Evolutionary conservation across 495 filamentous ascomycete genomes (phyloP).

Genomic region (Zalerion maritima): DNA sequence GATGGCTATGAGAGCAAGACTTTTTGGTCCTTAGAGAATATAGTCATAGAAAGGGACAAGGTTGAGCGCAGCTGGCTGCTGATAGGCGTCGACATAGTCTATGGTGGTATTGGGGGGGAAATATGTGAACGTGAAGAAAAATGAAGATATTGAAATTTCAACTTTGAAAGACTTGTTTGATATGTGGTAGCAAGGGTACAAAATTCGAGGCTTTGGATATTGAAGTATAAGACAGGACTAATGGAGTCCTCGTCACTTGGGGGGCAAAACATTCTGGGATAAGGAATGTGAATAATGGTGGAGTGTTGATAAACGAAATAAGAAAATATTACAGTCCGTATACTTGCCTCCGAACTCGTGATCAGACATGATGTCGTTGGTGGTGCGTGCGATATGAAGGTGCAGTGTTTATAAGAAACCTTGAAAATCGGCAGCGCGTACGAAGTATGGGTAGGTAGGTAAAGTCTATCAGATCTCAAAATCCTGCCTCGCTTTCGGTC

Average conservation of each 20-base stretch:
- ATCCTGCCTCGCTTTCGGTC: no score
- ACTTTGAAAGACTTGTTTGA: neutral
- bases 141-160: slow-evolving; percentile 1
- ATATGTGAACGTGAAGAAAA: neutral
- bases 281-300: neutral
- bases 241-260: slow-evolving; percentile 4
- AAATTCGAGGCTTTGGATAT: slow-evolving; percentile 1
- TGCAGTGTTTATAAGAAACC: no score
- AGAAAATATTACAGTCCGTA: slow-evolving; percentile 1
- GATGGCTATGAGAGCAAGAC: no score
- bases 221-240: slow-evolving; percentile 2
- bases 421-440: slow-evolving; percentile 13
- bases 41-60: no score
- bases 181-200: neutral
- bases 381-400: slow-evolving; percentile 5
- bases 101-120: no score
- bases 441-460: slow-evolving; percentile 10
- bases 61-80: no score
- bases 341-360: slow-evolving; percentile 68
- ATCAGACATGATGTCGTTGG: slow-evolving; percentile 58
- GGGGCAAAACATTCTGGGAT: slow-evolving; percentile 10
- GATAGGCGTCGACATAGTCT: no score
- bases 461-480: no score
- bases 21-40: no score
- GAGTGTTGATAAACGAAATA: neutral